phyloP scores from a whole-genome alignment of 371 early-diverging fungal genomes.

The Apophysomyces trapeziformis region DNA sequence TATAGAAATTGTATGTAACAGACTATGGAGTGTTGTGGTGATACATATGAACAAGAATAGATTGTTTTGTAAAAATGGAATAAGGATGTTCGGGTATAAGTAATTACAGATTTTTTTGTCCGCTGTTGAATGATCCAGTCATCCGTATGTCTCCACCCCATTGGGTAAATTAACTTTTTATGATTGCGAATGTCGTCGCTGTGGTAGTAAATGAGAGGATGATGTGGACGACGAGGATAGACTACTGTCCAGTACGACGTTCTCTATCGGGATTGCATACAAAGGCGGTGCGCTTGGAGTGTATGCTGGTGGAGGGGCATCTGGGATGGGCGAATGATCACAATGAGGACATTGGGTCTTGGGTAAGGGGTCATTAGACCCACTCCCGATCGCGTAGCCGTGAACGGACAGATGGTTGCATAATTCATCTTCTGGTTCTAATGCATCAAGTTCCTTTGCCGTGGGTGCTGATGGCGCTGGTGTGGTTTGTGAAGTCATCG shows the following conservation, averaged over 20 bases:
- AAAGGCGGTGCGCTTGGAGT: constrained; percentile 24
- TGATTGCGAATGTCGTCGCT: constrained; percentile 4
- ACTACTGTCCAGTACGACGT: not conserved
- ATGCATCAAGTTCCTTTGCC: constrained; percentile 23
- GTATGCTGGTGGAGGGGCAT: constrained; percentile 29
- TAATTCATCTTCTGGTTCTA: constrained; percentile 3
- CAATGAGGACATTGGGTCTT: constrained; percentile 11
- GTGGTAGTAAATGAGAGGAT: constrained; percentile 12
- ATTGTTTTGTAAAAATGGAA: not conserved
- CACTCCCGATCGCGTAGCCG: constrained; percentile 9
- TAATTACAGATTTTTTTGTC: constrained; percentile 6
- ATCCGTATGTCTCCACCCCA: constrained; percentile 9
- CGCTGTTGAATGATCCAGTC: constrained; percentile 15
- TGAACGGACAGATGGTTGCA: constrained; percentile 5
- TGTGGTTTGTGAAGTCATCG: constrained; percentile 10
- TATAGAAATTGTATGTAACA: not conserved
- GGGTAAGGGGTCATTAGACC: constrained; percentile 9
- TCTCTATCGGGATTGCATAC: constrained; percentile 15
- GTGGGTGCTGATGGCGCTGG: constrained; percentile 28
- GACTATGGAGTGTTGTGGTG: not conserved
- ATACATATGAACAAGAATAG: constrained; percentile 3
- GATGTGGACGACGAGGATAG: constrained; percentile 13
- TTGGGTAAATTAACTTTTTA: constrained; percentile 7
- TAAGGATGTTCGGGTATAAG: not conserved
- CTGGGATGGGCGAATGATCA: constrained; percentile 13